Percentiles rank a stretch among this genome's conserved stretches.
Conservation (phyloP, 306 rosid genomes). For the Amphicarpaea edgeworthii region DNA sequence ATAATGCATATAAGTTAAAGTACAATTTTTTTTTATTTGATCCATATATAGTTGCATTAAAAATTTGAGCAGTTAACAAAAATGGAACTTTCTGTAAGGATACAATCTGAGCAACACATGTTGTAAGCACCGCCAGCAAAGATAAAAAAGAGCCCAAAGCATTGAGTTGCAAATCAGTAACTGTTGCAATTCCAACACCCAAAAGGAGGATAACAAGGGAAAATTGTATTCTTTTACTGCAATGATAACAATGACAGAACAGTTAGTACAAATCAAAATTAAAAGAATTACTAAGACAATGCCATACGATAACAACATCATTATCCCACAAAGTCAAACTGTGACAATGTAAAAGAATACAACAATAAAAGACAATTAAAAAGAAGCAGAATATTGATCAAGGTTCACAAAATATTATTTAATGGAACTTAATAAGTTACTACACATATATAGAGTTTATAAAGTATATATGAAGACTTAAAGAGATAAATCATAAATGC, state of each 20-base stretch:
- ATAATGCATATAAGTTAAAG: neutral
- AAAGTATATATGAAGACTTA: neutral
- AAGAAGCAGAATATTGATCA: neutral
- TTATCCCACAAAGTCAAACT: neutral
- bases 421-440: slow-evolving; percentile 7
- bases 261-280: slow-evolving; percentile 41
- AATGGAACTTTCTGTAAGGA: slow-evolving; percentile 56
- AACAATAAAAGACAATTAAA: neutral
- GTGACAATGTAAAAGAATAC: neutral
- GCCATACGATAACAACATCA: neutral
- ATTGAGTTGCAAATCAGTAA: slow-evolving; percentile 93
- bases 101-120: slow-evolving; percentile 97
- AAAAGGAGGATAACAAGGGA: slow-evolving; percentile 78
- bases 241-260: slow-evolving; percentile 26
- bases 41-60: neutral
- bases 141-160: slow-evolving; percentile 86
- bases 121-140: slow-evolving; percentile 83
- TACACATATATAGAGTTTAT: neutral
- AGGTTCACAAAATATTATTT: neutral
- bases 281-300: slow-evolving; percentile 4
- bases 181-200: slow-evolving; percentile 97
- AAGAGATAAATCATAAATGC: slow-evolving; percentile 25
- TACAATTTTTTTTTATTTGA: slow-evolving; percentile 17
- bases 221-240: slow-evolving; percentile 70
- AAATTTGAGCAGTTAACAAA: slow-evolving; percentile 5